Percentiles rank a stretch among this genome's conserved stretches.
phyloP scores from a whole-genome alignment of 768 basidiomycete species.

The Termitomyces sp. region DNA sequence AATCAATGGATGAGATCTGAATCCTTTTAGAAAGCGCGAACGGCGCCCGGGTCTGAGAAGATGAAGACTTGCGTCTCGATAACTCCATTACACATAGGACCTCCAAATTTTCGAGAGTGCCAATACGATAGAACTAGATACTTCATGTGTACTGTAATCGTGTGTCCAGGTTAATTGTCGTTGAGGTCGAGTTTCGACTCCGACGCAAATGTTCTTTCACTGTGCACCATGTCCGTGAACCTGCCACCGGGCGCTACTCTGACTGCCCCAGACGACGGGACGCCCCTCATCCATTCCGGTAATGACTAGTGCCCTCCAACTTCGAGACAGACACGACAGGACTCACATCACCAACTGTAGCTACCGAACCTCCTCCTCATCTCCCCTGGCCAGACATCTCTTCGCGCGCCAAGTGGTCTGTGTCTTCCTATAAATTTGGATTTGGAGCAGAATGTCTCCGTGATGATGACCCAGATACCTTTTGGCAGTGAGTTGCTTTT shows the following conservation, averaged over 20 bases:
- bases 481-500: slow-evolving; percentile 85
- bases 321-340: slow-evolving; percentile 1
- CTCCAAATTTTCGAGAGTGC: too few species aligned
- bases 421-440: slow-evolving; percentile 95
- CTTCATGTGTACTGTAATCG: too few species aligned
- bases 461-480: slow-evolving; percentile 87
- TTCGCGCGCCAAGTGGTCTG: slow-evolving; percentile 89
- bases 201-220: neutral
- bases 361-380: slow-evolving; percentile 43
- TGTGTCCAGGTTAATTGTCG: too few species aligned
- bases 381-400: slow-evolving; percentile 87
- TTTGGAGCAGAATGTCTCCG: slow-evolving; percentile 92
- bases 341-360: slow-evolving; percentile 10
- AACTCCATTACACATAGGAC: too few species aligned
- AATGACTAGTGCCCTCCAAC: neutral
- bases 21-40: too few species aligned
- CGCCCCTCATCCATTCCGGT: slow-evolving; percentile 39
- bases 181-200: neutral
- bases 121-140: too few species aligned
- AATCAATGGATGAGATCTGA: too few species aligned
- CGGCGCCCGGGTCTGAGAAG: too few species aligned
- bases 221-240: slow-evolving; percentile 19
- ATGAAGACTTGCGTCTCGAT: too few species aligned
- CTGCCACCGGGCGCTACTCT: slow-evolving; percentile 19
- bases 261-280: slow-evolving; percentile 29